Conservation (phyloP, 1,284 basidiomycete genomes). For the Neonothopanus nambi region DNA sequence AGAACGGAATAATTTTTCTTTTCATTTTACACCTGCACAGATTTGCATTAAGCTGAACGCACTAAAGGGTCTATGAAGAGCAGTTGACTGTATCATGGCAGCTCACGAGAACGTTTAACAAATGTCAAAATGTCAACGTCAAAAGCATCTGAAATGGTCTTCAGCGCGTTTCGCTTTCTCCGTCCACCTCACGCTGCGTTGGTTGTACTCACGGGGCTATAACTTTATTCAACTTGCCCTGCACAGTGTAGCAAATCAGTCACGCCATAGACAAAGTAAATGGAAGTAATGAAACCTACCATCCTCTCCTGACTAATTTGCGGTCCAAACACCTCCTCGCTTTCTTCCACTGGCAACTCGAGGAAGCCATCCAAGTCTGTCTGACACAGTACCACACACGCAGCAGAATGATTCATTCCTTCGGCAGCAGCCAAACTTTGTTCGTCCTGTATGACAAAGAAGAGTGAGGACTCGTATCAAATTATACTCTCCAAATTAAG, state of each 20-base stretch:
- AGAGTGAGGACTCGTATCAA: background rate
- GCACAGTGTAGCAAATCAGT: conserved; percentile 11
- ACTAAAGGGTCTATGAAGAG: no score
- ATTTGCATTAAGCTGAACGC: no score
- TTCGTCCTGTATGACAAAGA: conserved; percentile 48
- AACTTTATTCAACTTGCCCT: conserved; percentile 39
- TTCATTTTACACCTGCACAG: no score
- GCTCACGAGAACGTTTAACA: no score
- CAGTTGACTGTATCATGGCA: no score
- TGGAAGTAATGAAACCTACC: conserved; percentile 44
- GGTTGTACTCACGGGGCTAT: conserved; percentile 37
- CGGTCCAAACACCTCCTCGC: conserved; percentile 45
- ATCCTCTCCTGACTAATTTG: conserved; percentile 54
- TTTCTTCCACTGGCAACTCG: conserved; percentile 45
- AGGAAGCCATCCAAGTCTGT: conserved; percentile 57
- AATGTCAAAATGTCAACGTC: no score
- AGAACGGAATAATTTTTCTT: no score
- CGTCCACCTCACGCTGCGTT: no score
- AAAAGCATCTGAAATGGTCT: no score
- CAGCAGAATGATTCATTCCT: conserved; percentile 69
- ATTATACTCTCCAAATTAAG: background rate
- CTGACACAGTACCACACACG: conserved; percentile 60
- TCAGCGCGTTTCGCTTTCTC: no score
- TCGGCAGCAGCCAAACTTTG: conserved; percentile 47
- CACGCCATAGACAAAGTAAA: conserved; percentile 11